These are phyloP conservation scores for Penicillium antarcticum DNA, from an alignment of 495 filamentous ascomycete genomes.

Conservation along the genomic window DNA sequence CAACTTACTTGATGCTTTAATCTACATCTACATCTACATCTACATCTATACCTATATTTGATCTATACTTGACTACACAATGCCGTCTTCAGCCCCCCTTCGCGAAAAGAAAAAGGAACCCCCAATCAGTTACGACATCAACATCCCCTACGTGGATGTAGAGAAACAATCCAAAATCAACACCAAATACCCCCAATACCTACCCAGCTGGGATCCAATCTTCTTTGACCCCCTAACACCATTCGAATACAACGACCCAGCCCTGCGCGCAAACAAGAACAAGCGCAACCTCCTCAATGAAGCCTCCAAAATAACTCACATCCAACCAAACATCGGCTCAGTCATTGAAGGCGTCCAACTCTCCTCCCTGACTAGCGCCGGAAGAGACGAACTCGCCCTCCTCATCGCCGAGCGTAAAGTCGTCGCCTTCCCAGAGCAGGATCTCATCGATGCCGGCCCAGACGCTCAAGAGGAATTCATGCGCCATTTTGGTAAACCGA, in stretches of 20 bases:
- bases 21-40: too few relatives aligned
- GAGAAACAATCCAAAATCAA: slow-evolving; percentile 35
- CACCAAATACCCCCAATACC: slow-evolving; percentile 56
- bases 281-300: slow-evolving; percentile 54
- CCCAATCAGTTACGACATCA: slow-evolving; percentile 55
- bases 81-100: slow-evolving; percentile 40
- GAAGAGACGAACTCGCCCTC: slow-evolving; percentile 76
- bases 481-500: slow-evolving; percentile 57
- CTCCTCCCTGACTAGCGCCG: slow-evolving; percentile 59
- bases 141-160: slow-evolving; percentile 50
- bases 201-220: slow-evolving; percentile 63
- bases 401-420: slow-evolving; percentile 73
- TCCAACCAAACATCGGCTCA: slow-evolving; percentile 68
- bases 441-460: slow-evolving; percentile 64
- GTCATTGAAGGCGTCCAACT: slow-evolving; percentile 73
- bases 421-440: slow-evolving; percentile 73
- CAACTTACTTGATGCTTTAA: too few relatives aligned
- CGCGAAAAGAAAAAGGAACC: slow-evolving; percentile 33
- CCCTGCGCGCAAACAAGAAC: slow-evolving; percentile 51
- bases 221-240: slow-evolving; percentile 56
- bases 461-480: slow-evolving; percentile 59
- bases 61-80: slow-evolving; percentile 4
- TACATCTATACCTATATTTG: not conserved
- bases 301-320: slow-evolving; percentile 52
- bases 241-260: slow-evolving; percentile 59